Base-by-base conservation (phyloP, 2,329 filamentous ascomycete genomes). In the Fusarium sp. region DNA sequence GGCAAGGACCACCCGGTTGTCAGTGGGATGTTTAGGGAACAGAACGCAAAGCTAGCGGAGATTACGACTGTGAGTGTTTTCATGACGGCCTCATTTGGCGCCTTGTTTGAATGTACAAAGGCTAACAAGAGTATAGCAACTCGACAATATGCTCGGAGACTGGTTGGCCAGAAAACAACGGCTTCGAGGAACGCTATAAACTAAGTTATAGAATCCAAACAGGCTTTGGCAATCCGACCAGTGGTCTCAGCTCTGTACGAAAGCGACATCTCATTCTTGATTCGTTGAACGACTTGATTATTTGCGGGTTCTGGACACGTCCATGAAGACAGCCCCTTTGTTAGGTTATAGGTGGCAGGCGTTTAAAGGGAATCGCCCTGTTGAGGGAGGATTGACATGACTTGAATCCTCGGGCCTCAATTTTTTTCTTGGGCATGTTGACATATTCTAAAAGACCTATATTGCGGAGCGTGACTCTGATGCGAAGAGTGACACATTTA, bases 1-100 rank as follows among this genome's bases (percentile, higher is more conserved):
- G 89, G 91, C 2, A 87, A 88, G n/a, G 93, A 97, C 59, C 94
- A 98, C 78, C 95, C 95, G 1, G 85, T 97, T 44, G 93, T 92
- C 51, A 89, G 89, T 15, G 88, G 89, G 22, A 82, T 98, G 56
- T 98, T 97, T 82, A 90, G 89, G 50, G 93, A 97, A 76, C 93
- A 97, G 80, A 94, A 94, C 76, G 92, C 92, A 71, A 92, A 92
- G 76, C 81, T 98, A 76, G 91, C 91, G 53, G 93, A 96, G 77
- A 94, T 99, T 80, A 95, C 93, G 62, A 92, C 86, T 61, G 89
- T 91, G 79, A 84, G 88, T 65, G 45, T 45, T 38, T 39, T 10
- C 9, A 26, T 14, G 22, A 13, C 22, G n/a, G 44, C 17, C 19
- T 52, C 11, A 2, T 19, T 22, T 10, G 36, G 31, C 49, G 31